These are phyloP conservation scores for Primulina huaijiensis DNA, from an alignment of 257 asterid genomes.

Conservation along the genomic window DNA sequence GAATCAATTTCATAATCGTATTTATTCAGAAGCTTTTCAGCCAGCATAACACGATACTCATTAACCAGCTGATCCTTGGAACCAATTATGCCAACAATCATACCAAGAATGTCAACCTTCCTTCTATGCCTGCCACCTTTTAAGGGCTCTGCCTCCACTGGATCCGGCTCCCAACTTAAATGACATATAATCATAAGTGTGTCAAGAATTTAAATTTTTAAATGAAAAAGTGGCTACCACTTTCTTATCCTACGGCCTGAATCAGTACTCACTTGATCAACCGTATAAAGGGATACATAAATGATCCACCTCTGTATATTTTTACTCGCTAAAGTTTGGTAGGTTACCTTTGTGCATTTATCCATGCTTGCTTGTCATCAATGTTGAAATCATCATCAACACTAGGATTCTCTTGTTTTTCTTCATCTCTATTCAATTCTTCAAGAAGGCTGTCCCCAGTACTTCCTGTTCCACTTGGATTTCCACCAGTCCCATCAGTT, in stretches of 20 bases:
- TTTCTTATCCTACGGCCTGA: constrained; percentile 2
- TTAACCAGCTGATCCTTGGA: constrained; percentile 96
- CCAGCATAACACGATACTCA: constrained; percentile 98
- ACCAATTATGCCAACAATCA: constrained; percentile 93
- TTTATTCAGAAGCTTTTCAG: constrained; percentile 95
- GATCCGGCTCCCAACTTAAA: constrained; percentile 98
- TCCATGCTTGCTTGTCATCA: constrained; percentile 96
- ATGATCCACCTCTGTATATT: not conserved
- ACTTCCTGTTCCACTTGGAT: constrained; percentile 69
- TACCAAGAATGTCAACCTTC: constrained; percentile 94
- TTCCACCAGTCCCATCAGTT: constrained; percentile 91
- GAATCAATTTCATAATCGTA: constrained; percentile 91
- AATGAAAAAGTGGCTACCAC: constrained; percentile 12
- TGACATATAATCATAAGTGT: constrained; percentile 28
- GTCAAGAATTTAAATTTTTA: constrained; percentile 32
- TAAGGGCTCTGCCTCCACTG: constrained; percentile 86
- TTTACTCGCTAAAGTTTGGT: not conserved
- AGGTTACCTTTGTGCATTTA: constrained; percentile 71
- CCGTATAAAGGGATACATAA: constrained; percentile 3
- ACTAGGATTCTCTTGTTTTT: constrained; percentile 72
- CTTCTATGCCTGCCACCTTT: constrained; percentile 79
- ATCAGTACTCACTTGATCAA: constrained; percentile 10
- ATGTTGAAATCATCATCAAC: constrained; percentile 68
- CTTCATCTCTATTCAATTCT: constrained; percentile 94
- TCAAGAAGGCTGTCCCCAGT: constrained; percentile 96